Conservation (phyloP, 1,139 yeast species). For the Blastobotrys raffinosifermentans region DNA sequence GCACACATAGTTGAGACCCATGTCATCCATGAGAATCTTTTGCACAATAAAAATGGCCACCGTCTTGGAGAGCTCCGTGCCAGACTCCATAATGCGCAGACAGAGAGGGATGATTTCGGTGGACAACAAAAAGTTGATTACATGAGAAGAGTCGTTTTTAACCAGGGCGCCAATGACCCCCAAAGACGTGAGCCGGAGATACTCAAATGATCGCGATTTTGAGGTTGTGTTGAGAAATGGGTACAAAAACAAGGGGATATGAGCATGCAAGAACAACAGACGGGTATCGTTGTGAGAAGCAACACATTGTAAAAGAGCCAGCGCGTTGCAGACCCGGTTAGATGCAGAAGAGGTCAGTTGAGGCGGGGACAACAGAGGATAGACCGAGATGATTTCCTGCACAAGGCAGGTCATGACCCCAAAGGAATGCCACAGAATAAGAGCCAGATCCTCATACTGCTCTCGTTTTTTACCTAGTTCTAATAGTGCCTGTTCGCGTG, state of each 20-base stretch:
- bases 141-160: conserved; percentile 93
- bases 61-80: conserved; percentile 88
- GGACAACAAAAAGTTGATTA: conserved; percentile 78
- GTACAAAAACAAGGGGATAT: conserved; percentile 83
- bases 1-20: conserved; percentile 86
- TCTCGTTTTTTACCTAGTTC: conserved; percentile 93
- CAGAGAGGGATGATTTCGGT: conserved; percentile 96
- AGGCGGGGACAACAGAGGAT: conserved; percentile 86
- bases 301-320: conserved; percentile 91
- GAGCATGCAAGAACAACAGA: conserved; percentile 77
- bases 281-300: conserved; percentile 93
- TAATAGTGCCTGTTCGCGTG: conserved; percentile 79
- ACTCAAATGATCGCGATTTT: conserved; percentile 88
- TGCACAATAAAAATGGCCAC: conserved; percentile 95
- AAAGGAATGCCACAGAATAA: conserved; percentile 91
- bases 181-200: conserved; percentile 80
- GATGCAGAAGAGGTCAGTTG: conserved; percentile 79
- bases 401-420: conserved; percentile 92
- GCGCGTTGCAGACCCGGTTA: conserved; percentile 91
- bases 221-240: conserved; percentile 92
- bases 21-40: conserved; percentile 84
- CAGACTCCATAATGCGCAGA: conserved; percentile 89
- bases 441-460: conserved; percentile 87
- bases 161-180: conserved; percentile 98
- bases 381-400: conserved; percentile 85